Evolutionary conservation across 495 filamentous ascomycete genomes (phyloP), one percentile per base, ranked within the genome.

Genomic region (Penicillium cosmopolitanum): DNA sequence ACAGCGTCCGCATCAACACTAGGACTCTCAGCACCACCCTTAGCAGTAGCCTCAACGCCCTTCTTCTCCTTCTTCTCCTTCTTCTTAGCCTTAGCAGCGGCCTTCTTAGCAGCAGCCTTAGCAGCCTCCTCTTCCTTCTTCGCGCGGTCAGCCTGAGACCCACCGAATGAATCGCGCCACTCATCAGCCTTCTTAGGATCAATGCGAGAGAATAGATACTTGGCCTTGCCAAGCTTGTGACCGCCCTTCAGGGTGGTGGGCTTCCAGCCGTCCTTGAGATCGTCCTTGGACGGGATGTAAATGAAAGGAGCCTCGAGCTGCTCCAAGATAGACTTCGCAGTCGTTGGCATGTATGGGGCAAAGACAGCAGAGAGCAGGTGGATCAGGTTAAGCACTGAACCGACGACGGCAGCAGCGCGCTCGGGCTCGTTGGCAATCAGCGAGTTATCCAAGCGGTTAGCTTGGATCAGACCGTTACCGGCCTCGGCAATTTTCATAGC

Each of bases 301-400:
- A 83, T 78, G 52, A 88, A 80, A 0, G 84, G 79, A 2, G 80
- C 79, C 64, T 89, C 82, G 25, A 97, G 81, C 74, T 96, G 92
- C 54, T 84, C 66, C 55, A 88, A 79, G 61, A 97, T 97, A 3
- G 85, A 83, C 54, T 82, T 78, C 5, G 89, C 77, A n/a, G 91
- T 94, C 11, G 83, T 84, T 42, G 93, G 93, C 80, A 97, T 89
- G 75, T 92, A 97, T 10, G 94, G 93, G 34, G 85, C 84, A 57
- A 89, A 80, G 12, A 97, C 66, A 34, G 85, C 85, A 42, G 91
- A 87, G 40, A 96, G 80, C 43, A 98, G 87, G 71, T 92, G 85
- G 60, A 92, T 82, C 53, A 93, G 80, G 74, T 96, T 93, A 57
- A 96, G 77, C 4, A 90, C 90, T 38, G 90, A 82, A 57, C 92